A percentile compares a stretch with the other conserved stretches of the same genome.
These are phyloP conservation scores for Tephrocybe sp. DNA, from an alignment of 768 basidiomycete genomes.

Conservation along the genomic window DNA sequence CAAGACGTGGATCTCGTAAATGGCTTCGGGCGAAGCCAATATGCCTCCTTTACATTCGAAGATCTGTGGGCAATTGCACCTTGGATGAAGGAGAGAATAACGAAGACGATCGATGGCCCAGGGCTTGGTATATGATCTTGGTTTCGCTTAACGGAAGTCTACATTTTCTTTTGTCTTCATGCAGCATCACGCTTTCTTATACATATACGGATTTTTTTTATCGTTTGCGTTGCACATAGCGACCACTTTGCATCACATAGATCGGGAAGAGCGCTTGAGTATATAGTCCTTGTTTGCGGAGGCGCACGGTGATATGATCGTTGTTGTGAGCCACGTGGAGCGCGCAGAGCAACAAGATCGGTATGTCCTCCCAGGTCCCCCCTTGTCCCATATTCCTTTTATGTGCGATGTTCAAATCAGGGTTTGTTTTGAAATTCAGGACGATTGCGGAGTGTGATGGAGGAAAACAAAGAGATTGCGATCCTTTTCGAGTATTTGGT, in stretches of 20 bases:
- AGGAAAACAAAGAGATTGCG: slow-evolving; percentile 12
- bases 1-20: slow-evolving; percentile 51
- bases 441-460: slow-evolving; percentile 2
- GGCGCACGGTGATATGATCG: slow-evolving; percentile 2
- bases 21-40: slow-evolving; percentile 54
- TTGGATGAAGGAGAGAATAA: slow-evolving; percentile 71
- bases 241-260: slow-evolving; percentile 1
- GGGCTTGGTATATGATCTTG: slow-evolving; percentile 58
- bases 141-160: not conserved
- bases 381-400: slow-evolving; percentile 17
- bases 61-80: slow-evolving; percentile 76
- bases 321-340: slow-evolving; percentile 15
- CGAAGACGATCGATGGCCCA: slow-evolving; percentile 64
- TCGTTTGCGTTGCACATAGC: not conserved
- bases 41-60: slow-evolving; percentile 67
- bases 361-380: slow-evolving; percentile 15
- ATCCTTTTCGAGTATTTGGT: slow-evolving; percentile 10
- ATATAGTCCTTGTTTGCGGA: slow-evolving; percentile 2
- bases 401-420: slow-evolving; percentile 10
- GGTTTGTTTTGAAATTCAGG: slow-evolving; percentile 11
- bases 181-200: not conserved
- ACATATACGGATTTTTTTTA: not conserved
- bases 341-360: slow-evolving; percentile 17
- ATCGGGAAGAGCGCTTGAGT: not conserved
- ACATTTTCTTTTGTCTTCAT: slow-evolving; percentile 1